A percentile compares a stretch with the other conserved stretches of the same genome.
phyloP scores from a whole-genome alignment of 2,329 filamentous ascomycete genomes.

The Beauveria brongniartii region DNA sequence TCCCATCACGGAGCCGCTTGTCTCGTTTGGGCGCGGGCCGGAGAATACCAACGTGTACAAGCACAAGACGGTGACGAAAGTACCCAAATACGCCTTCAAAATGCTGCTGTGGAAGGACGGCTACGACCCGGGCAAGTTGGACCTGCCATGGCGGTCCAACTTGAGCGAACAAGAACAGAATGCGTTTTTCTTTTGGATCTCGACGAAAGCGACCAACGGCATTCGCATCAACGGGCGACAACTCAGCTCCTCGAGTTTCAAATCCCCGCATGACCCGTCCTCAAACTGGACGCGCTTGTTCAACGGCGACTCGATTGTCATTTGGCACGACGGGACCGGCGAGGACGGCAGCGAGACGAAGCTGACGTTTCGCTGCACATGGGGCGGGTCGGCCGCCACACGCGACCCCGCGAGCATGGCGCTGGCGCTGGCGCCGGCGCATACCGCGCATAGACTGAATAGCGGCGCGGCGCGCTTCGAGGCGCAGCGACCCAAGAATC shows the following conservation, averaged over 20 bases:
- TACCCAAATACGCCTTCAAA: slow-evolving; percentile 77
- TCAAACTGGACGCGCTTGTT: slow-evolving; percentile 60
- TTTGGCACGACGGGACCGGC: slow-evolving; percentile 47
- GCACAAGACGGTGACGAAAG: slow-evolving; percentile 54
- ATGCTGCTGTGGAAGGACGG: slow-evolving; percentile 65
- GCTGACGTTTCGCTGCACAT: slow-evolving; percentile 45
- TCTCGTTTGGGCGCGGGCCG: slow-evolving; percentile 68
- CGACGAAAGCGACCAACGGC: slow-evolving; percentile 68
- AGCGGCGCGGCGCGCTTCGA: slow-evolving; percentile 38
- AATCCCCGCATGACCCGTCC: slow-evolving; percentile 47
- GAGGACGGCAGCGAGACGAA: slow-evolving; percentile 33
- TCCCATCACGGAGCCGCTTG: slow-evolving; percentile 56
- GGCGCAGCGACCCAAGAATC: slow-evolving; percentile 25
- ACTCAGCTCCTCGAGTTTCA: slow-evolving; percentile 48
- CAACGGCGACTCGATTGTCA: slow-evolving; percentile 66
- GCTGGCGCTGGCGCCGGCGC: slow-evolving; percentile 29
- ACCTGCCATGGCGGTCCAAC: slow-evolving; percentile 35
- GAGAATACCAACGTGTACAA: slow-evolving; percentile 62
- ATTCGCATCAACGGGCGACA: slow-evolving; percentile 69
- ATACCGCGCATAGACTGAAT: slow-evolving; percentile 39
- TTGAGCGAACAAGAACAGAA: slow-evolving; percentile 31
- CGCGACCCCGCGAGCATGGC: slow-evolving; percentile 20
- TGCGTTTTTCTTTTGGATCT: slow-evolving; percentile 63
- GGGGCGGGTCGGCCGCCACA: slow-evolving; percentile 43
- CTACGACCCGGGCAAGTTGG: slow-evolving; percentile 51